These are phyloP conservation scores for Mucor lusitanicus DNA, from an alignment of 371 early-diverging fungal genomes.

Conservation along the genomic window DNA sequence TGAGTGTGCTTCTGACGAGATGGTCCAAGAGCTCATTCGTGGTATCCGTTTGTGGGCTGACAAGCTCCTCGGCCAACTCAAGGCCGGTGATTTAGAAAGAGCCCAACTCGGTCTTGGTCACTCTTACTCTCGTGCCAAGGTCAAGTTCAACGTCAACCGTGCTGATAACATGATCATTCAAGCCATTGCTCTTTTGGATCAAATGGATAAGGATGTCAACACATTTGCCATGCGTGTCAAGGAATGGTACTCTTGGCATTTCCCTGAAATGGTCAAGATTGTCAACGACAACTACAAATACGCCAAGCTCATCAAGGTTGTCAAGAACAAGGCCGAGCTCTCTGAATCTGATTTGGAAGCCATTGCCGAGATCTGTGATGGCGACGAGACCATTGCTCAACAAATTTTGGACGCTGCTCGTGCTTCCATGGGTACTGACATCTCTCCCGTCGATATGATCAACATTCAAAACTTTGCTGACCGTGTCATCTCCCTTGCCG, in stretches of 20 bases:
- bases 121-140: slow-evolving; percentile 96
- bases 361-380: slow-evolving; percentile 76
- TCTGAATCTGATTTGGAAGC: slow-evolving; percentile 74
- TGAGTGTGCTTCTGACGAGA: slow-evolving; percentile 80
- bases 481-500: slow-evolving; percentile 88
- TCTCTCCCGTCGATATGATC: slow-evolving; percentile 90
- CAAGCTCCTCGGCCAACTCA: slow-evolving; percentile 86
- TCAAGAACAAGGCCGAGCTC: slow-evolving; percentile 89
- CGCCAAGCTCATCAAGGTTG: slow-evolving; percentile 84
- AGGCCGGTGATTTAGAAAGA: slow-evolving; percentile 88
- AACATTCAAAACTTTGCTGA: slow-evolving; percentile 95
- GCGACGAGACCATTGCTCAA: slow-evolving; percentile 64
- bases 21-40: slow-evolving; percentile 89
- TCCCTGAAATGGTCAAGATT: slow-evolving; percentile 97
- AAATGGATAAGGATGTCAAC: slow-evolving; percentile 95
- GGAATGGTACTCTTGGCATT: slow-evolving; percentile 99
- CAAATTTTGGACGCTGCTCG: slow-evolving; percentile 93
- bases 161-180: slow-evolving; percentile 95
- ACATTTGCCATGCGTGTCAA: slow-evolving; percentile 87
- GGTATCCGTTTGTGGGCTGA: slow-evolving; percentile 92
- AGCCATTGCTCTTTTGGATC: slow-evolving; percentile 88
- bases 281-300: slow-evolving; percentile 91
- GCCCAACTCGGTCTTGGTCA: slow-evolving; percentile 98
- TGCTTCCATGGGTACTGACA: slow-evolving; percentile 95
- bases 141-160: slow-evolving; percentile 97